phyloP scores from a whole-genome alignment of 345 rosid genomes.

The Eucalyptus cloeziana region DNA sequence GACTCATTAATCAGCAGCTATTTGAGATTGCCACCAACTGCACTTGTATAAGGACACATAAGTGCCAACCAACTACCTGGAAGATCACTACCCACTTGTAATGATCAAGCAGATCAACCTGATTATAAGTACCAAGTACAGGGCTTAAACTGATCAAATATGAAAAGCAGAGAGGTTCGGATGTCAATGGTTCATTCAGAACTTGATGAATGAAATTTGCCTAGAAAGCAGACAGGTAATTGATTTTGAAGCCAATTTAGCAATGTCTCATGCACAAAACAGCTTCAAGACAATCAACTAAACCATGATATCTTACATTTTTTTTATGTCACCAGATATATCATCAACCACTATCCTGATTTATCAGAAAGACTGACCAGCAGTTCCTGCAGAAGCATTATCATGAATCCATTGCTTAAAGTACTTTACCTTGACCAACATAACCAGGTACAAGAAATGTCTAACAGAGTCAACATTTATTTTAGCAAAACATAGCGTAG shows the following conservation, averaged over 20 bases:
- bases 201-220: not conserved
- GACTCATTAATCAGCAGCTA: not conserved
- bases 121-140: not conserved
- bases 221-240: not conserved
- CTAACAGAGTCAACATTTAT: not conserved
- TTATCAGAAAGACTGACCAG: not conserved
- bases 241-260: not conserved
- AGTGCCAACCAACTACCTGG: not conserved
- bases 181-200: not conserved
- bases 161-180: not conserved
- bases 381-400: not conserved
- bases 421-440: not conserved
- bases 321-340: not conserved
- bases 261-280: not conserved
- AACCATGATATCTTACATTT: not conserved
- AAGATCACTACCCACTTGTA: not conserved
- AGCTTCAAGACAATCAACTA: not conserved
- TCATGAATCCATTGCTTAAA: not conserved
- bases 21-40: not conserved
- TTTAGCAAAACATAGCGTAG: not conserved
- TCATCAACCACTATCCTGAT: not conserved
- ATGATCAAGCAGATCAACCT: not conserved
- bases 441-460: not conserved
- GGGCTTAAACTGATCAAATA: not conserved
- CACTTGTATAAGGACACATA: not conserved